phyloP scores from a whole-genome alignment of 352 stramenopile species.

The Globisporangium sylvaticum region DNA sequence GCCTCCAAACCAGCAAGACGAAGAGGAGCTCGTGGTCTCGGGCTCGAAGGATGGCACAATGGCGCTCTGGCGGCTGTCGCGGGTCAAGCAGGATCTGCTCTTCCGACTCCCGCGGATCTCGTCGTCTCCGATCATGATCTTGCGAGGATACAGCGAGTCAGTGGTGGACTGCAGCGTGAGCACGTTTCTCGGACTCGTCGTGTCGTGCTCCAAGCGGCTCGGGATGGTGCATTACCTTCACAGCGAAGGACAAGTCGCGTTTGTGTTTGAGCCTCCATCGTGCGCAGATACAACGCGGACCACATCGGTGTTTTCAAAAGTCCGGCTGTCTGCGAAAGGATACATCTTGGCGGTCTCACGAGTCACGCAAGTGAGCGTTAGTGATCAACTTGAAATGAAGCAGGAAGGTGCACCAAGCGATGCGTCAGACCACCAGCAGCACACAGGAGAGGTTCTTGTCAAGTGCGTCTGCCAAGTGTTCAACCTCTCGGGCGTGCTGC shows the following conservation, averaged over 20 bases:
- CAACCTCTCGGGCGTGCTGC: constrained; percentile 58
- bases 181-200: constrained; percentile 58
- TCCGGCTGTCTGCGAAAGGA: constrained; percentile 52
- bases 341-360: constrained; percentile 50
- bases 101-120: constrained; percentile 72
- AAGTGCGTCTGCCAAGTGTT: constrained; percentile 55
- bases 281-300: constrained; percentile 4
- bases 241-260: constrained; percentile 67
- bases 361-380: constrained; percentile 6
- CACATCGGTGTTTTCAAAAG: constrained; percentile 34
- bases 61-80: constrained; percentile 66
- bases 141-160: constrained; percentile 50
- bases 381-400: not conserved
- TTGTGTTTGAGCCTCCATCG: constrained; percentile 39
- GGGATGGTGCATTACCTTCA: constrained; percentile 72
- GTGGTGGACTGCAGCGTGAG: constrained; percentile 66
- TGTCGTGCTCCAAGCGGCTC: constrained; percentile 49
- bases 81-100: constrained; percentile 67
- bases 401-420: not conserved
- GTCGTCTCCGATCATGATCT: constrained; percentile 51
- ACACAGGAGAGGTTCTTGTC: not conserved
- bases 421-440: not conserved
- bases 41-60: constrained; percentile 67
- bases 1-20: constrained; percentile 38
- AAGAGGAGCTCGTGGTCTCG: constrained; percentile 73